Evolutionary conservation across 2,329 filamentous ascomycete species (phyloP), one percentile per base, ranked within the genome.

Genomic region (Cadophora sp.): DNA sequence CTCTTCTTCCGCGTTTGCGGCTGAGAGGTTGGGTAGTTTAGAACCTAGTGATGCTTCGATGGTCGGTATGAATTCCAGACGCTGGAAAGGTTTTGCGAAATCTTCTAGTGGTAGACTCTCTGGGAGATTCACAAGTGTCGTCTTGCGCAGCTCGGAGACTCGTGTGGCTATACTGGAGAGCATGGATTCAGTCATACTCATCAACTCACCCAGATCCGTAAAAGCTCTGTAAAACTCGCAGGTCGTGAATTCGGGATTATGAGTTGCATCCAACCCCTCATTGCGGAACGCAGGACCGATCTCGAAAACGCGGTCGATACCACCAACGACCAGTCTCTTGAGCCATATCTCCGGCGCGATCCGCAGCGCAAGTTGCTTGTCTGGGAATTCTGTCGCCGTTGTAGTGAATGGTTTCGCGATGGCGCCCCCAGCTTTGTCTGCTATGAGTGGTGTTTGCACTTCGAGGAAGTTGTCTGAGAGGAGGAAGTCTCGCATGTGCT

Each of bases 201-300:
- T 94, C 60, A 98, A 82, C 50, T 92, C 87, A 43, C 89, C 82
- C 0, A 97, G 84, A 70, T 90, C 91, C 68, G 91, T 89, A 75
- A 94, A 96, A 2, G 94, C 90, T 68, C 91, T 90, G 80, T 99
- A 99, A 80, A 97, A 98, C 80, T 99, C 96, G 82, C 95, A 98
- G 68, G 93, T 98, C 53, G 92, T 96, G 80, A 98, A 99, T 77
- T 99, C 96, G 0, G 96, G 95, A 76, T 99, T 99, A 78, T 99
- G 96, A 0, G 93, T 97, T 36, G 86, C 87, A 78, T 97, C 94
- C 43, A 97, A 81, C 78, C 93, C 93, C 81, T 99, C 96, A 77
- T 99, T 99, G 51, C 96, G 88, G 79, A 99, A 99, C 14, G 89
- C 89, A 3, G 93, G 91, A 0, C 96, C 96, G 71, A 99, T 94